Conservation (phyloP, 1,284 basidiomycete genomes). For the Cryptococcus jaspeensis region DNA sequence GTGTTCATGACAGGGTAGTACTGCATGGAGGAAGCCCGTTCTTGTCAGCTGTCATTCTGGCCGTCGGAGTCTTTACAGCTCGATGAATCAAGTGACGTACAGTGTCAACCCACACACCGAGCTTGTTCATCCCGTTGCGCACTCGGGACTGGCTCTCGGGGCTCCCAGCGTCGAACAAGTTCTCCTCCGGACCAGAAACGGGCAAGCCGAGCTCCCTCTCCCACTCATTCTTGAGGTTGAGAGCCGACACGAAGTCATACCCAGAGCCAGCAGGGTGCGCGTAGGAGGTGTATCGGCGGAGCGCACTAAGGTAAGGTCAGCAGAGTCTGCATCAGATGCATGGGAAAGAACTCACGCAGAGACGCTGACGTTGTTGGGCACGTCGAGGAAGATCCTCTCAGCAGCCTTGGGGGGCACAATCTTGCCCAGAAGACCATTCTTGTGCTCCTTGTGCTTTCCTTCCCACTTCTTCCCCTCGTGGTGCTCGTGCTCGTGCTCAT, state of each 20-base stretch:
- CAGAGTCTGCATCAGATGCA: background rate
- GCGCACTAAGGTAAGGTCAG: slow-evolving; percentile 23
- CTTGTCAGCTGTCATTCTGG: background rate
- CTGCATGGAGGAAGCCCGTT: slow-evolving; percentile 6
- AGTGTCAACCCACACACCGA: slow-evolving; percentile 51
- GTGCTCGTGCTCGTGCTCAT: slow-evolving; percentile 3
- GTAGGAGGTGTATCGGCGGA: slow-evolving; percentile 41
- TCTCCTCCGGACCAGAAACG: slow-evolving; percentile 39
- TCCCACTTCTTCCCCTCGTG: slow-evolving; percentile 10
- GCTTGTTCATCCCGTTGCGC: slow-evolving; percentile 27
- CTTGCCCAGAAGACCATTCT: background rate
- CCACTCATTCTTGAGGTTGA: slow-evolving; percentile 50
- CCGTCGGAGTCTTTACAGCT: background rate
- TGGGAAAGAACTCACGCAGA: slow-evolving; percentile 32
- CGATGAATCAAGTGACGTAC: slow-evolving; percentile 24
- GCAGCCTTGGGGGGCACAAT: slow-evolving; percentile 36
- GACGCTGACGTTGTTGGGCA: slow-evolving; percentile 43
- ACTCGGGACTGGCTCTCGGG: slow-evolving; percentile 38
- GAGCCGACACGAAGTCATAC: slow-evolving; percentile 45
- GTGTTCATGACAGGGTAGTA: slow-evolving; percentile 83
- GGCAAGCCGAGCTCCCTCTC: slow-evolving; percentile 46
- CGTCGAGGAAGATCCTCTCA: slow-evolving; percentile 45
- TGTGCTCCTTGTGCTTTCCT: slow-evolving; percentile 16
- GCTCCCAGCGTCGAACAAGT: slow-evolving; percentile 48
- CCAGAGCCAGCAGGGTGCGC: slow-evolving; percentile 50